phyloP scores from a whole-genome alignment of 495 filamentous ascomycete species.

The Podospora didyma region DNA sequence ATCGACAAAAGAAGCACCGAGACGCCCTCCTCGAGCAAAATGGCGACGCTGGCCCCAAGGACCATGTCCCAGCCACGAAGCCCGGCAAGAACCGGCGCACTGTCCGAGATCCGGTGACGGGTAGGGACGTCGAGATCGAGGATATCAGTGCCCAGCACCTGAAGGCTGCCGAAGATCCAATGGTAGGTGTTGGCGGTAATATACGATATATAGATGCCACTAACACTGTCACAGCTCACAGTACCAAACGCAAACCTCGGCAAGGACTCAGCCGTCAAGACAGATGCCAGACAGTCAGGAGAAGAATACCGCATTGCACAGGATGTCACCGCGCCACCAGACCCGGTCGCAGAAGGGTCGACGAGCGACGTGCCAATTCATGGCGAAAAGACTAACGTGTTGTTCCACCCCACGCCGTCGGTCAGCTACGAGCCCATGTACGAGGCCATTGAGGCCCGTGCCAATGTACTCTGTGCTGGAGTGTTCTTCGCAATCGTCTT shows the following conservation, averaged over 20 bases:
- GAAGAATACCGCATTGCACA: constrained; percentile 78
- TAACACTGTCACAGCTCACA: constrained; percentile 53
- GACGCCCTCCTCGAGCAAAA: constrained; percentile 60
- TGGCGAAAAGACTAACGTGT: constrained; percentile 91
- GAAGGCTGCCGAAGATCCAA: constrained; percentile 65
- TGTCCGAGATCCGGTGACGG: constrained; percentile 85
- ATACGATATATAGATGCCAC: too few relatives aligned
- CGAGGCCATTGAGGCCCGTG: constrained; percentile 66
- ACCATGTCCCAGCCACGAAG: constrained; percentile 41
- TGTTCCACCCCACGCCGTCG: constrained; percentile 91
- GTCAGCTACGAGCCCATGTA: constrained; percentile 85
- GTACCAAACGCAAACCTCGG: constrained; percentile 85
- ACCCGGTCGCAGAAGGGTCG: constrained; percentile 70
- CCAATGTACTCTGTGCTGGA: constrained; percentile 59
- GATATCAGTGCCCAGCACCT: constrained; percentile 69
- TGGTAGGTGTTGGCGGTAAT: constrained; percentile 37
- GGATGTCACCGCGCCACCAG: constrained; percentile 87
- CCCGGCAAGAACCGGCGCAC: constrained; percentile 50
- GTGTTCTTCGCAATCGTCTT: constrained; percentile 71
- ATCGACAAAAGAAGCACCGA: constrained; percentile 71
- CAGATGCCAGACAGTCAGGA: constrained; percentile 51
- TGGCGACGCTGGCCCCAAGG: constrained; percentile 25
- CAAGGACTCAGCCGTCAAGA: constrained; percentile 64
- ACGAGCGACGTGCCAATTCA: constrained; percentile 94
- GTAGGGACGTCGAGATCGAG: constrained; percentile 80